Percentiles rank a stretch among this genome's conserved stretches.
These are phyloP conservation scores for Russula brevipes DNA, from an alignment of 768 basidiomycete species.

Conservation along the genomic window DNA sequence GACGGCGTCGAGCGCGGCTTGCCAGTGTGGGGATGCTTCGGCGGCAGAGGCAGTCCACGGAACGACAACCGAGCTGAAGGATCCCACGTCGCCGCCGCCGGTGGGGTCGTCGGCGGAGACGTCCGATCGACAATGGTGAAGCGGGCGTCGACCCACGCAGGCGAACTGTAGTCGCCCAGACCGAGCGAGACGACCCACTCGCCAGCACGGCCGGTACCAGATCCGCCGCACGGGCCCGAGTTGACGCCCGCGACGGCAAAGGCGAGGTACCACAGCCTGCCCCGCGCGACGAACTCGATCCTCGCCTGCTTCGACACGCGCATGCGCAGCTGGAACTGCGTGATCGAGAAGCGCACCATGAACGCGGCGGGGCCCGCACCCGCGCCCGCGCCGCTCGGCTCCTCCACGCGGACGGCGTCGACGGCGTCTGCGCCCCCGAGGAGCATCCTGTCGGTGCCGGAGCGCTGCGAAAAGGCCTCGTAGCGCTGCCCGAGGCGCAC, in stretches of 20 bases:
- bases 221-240: not conserved
- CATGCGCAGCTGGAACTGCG: slow-evolving; percentile 70
- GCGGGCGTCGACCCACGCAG: slow-evolving; percentile 17
- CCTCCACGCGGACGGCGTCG: slow-evolving; percentile 53
- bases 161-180: slow-evolving; percentile 12
- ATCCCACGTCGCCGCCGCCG: not conserved
- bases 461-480: slow-evolving; percentile 44
- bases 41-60: slow-evolving; percentile 4
- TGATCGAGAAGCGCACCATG: slow-evolving; percentile 45
- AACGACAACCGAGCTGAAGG: not conserved
- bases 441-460: slow-evolving; percentile 47
- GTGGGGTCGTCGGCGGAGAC: not conserved
- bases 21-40: slow-evolving; percentile 3
- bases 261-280: slow-evolving; percentile 30
- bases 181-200: slow-evolving; percentile 23
- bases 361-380: slow-evolving; percentile 40
- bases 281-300: slow-evolving; percentile 63
- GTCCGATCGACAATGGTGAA: slow-evolving; percentile 12
- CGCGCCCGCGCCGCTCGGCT: slow-evolving; percentile 40
- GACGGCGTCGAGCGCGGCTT: not conserved
- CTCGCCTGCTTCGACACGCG: slow-evolving; percentile 48
- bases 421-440: slow-evolving; percentile 26
- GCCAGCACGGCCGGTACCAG: not conserved
- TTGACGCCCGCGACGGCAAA: slow-evolving; percentile 10
- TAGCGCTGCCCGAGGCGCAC: slow-evolving; percentile 49